Conservation (phyloP, 139 green algal species). For the Yamagishiella unicocca region DNA sequence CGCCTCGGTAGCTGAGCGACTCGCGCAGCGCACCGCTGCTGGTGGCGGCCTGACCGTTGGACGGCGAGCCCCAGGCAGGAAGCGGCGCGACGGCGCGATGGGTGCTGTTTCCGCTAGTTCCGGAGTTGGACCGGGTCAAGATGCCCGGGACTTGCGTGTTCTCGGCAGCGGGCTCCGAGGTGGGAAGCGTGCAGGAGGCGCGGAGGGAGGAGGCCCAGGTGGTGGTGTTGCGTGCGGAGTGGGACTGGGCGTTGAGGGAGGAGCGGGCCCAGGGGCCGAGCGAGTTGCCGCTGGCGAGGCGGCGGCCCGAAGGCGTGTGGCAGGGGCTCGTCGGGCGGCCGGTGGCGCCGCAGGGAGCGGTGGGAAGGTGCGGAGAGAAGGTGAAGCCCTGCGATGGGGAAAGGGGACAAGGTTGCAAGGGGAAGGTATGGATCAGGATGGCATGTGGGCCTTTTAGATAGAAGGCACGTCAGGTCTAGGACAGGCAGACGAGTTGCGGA, state of each 20-base stretch:
- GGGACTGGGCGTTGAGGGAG: background rate
- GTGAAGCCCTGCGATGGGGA: slow-evolving; percentile 7
- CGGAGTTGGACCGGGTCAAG: background rate
- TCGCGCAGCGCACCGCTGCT: background rate
- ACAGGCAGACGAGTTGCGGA: background rate
- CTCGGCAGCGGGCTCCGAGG: background rate
- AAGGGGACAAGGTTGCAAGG: background rate
- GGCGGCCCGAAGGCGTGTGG: background rate
- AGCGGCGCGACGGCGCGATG: no score
- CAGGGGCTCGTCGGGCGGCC: background rate
- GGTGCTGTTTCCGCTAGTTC: background rate
- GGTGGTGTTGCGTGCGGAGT: background rate
- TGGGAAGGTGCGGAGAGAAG: slow-evolving; percentile 19
- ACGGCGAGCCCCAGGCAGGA: background rate
- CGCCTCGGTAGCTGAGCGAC: background rate
- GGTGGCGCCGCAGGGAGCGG: background rate
- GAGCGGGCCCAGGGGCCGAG: slow-evolving; percentile 23
- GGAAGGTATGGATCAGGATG: background rate
- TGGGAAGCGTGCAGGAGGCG: background rate
- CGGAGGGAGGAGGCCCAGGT: slow-evolving; percentile 28
- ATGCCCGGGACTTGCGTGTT: background rate
- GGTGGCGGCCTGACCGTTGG: no score
- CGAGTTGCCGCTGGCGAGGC: background rate
- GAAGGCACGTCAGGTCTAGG: background rate
- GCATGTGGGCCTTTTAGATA: background rate